These are phyloP conservation scores for Plasmodium cynomolgi DNA, from an alignment of 169 alveolate species.

Conservation along the genomic window DNA sequence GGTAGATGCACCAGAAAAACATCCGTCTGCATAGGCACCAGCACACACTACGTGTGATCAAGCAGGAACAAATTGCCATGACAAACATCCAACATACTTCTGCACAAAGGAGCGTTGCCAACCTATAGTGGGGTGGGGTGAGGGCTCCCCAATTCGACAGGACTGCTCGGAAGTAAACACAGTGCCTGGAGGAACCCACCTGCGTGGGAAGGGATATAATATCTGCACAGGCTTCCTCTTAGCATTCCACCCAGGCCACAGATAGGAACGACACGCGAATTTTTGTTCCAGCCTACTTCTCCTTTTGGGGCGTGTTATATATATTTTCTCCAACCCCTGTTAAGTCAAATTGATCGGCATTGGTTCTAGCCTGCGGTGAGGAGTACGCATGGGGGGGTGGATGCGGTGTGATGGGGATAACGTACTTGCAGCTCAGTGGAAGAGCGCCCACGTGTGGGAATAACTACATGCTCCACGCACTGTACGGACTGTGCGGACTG, in stretches of 20 bases:
- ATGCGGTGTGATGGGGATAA: neutral
- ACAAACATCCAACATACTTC: neutral
- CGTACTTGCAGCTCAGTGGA: neutral
- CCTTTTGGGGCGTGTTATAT: constrained; percentile 36
- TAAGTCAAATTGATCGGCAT: constrained; percentile 37
- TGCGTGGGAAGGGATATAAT: neutral
- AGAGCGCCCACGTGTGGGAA: neutral
- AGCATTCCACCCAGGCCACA: neutral
- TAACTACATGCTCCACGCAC: neutral
- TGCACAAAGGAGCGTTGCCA: neutral
- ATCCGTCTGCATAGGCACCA: neutral
- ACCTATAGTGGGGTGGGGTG: neutral
- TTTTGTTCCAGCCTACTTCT: neutral
- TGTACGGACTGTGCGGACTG: too few relatives aligned
- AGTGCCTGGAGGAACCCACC: neutral
- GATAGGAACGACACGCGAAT: neutral
- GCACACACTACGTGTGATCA: neutral
- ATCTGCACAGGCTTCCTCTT: neutral
- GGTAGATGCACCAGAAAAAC: neutral
- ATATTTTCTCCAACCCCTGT: constrained; percentile 69
- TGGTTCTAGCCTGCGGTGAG: constrained; percentile 9
- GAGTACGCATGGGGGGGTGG: neutral
- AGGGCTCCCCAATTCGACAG: neutral
- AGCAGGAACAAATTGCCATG: neutral
- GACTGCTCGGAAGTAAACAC: neutral